These are phyloP conservation scores for Funneliformis geosporum DNA, from an alignment of 192 early-diverging fungal species.

Conservation along the genomic window DNA sequence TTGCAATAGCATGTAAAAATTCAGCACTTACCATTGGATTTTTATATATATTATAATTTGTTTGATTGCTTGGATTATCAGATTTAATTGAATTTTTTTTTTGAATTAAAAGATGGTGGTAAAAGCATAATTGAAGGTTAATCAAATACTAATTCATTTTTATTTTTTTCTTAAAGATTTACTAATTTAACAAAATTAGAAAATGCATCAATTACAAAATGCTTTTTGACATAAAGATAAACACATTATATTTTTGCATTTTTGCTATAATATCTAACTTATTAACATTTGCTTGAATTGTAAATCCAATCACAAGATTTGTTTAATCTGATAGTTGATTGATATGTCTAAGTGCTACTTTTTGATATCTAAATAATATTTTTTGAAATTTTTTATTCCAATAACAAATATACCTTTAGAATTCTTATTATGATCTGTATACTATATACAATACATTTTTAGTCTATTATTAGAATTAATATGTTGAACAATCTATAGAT, in stretches of 20 bases:
- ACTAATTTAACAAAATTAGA: not conserved
- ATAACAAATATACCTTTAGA: not conserved
- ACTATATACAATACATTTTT: not conserved
- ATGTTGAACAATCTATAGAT: not conserved
- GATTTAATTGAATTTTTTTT: not conserved
- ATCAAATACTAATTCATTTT: constrained; percentile 6
- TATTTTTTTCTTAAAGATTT: not conserved
- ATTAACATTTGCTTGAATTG: not conserved
- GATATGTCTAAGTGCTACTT: not conserved
- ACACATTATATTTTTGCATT: not conserved
- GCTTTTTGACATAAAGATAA: not conserved
- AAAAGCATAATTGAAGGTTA: not conserved
- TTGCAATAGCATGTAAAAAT: constrained; percentile 16
- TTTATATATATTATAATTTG: constrained; percentile 9
- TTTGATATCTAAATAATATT: constrained; percentile 5
- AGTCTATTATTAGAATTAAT: not conserved
- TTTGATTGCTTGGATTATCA: not conserved
- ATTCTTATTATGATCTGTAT: not conserved
- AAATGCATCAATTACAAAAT: constrained; percentile 1
- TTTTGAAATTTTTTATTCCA: not conserved
- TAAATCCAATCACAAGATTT: not conserved
- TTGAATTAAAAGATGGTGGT: not conserved
- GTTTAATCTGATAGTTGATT: not conserved
- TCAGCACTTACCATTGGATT: not conserved
- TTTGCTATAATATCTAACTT: constrained; percentile 7